Percentiles rank a stretch among this genome's conserved stretches.
These are phyloP conservation scores for Tylopilus rubrobrunneus DNA, from an alignment of 768 basidiomycete genomes.

Conservation along the genomic window DNA sequence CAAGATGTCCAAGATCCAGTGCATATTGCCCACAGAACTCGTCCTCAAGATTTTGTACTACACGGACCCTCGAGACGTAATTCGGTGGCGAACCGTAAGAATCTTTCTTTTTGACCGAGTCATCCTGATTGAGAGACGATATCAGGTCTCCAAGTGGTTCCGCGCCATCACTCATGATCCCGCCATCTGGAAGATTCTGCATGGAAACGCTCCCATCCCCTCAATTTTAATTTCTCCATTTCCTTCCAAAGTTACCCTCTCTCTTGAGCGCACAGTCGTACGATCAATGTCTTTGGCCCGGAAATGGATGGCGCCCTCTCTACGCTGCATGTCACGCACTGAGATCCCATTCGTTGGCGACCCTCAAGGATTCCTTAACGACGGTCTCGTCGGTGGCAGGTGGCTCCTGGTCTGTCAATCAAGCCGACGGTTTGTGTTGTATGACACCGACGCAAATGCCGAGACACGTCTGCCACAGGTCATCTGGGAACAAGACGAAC, in stretches of 20 bases:
- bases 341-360: not conserved
- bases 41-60: not conserved
- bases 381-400: not conserved
- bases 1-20: not conserved
- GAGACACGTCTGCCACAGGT: not conserved
- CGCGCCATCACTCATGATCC: not conserved
- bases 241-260: not conserved
- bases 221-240: not conserved
- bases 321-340: not conserved
- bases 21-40: not conserved
- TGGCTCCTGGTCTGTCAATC: conserved; percentile 2
- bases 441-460: not conserved
- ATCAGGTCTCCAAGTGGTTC: not conserved
- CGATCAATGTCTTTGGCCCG: not conserved
- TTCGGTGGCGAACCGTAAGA: not conserved
- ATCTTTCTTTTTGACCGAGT: not conserved
- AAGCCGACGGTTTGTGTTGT: not conserved
- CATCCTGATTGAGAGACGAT: not conserved
- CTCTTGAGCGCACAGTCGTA: not conserved
- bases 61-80: not conserved
- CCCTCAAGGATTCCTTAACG: not conserved
- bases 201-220: not conserved
- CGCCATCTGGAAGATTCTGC: not conserved
- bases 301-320: not conserved
- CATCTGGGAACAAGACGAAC: not conserved